Base-by-base conservation (phyloP, 23 red algal genomes). In the Cyanidium caldarium region DNA sequence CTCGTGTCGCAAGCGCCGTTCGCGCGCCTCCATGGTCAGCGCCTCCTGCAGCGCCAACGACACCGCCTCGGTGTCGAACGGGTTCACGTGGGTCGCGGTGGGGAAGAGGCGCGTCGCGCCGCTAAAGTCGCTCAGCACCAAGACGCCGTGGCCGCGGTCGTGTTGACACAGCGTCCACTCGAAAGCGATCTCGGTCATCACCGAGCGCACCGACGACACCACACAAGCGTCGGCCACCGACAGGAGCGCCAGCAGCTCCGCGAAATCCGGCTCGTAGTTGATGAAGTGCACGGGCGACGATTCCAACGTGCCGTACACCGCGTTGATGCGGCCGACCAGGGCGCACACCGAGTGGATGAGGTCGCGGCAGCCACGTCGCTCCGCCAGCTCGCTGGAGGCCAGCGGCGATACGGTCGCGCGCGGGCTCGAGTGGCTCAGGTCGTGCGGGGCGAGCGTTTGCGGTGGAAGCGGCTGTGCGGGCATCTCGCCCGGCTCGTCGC, bases 111-210 rank as follows among this genome's bases (percentile, higher is more conserved):
- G 71, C 23, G 82, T 70, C 0, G 89, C 74, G 42, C 82, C 83
- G 2, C 81, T 76, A 79, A 94, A 94, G 34, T 94, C 83, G 30
- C 69, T 78, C 0, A 94, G 77, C 30, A 94, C 44, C n/a, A 94
- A 66, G 3, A 74, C 46, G 16, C 82, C 89, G 30, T 79, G 70
- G 46, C 86, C 72, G 23, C 71, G 57, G 2, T 23, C 72, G 44
- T 94, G 89, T 45, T 94, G 89, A 69, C 82, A 94, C 2, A 94
- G 57, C 1, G 76, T 76, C 82, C 82, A 94, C 44, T 94, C 89
- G 67, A 86, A 78, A 2, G 89, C 75, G 42, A 94, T 61, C 35
- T 82, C 56, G 33, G 45, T 66, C 81, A 94, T 94, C 1, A 77
- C 89, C 40, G 85, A 82, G 21, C 89, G 79, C 35, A 86, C 65